Percentiles rank a stretch among this genome's conserved stretches.
Evolutionary conservation across 805 yeast genomes (phyloP).

Genomic region (Sungouiozyma intestinalis): DNA sequence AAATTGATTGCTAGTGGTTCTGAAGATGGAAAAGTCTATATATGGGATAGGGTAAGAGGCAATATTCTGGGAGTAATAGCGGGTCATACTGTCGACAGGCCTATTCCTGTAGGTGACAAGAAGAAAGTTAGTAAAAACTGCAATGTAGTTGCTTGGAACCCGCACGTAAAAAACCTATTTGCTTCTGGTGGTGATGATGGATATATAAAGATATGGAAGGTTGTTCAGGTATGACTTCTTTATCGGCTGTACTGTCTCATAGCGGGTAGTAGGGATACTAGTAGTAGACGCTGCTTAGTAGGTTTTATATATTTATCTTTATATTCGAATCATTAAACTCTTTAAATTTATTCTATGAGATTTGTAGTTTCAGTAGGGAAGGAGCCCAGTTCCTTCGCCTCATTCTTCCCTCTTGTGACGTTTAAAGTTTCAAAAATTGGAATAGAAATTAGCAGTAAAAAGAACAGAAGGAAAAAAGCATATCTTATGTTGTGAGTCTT

Average conservation of each 20-base stretch:
- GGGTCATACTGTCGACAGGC: slow-evolving; percentile 19
- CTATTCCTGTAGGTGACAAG: slow-evolving; percentile 6
- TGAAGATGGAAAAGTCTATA: slow-evolving; percentile 66
- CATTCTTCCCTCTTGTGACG: slow-evolving; percentile 50
- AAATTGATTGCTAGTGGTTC: slow-evolving; percentile 70
- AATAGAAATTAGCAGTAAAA: slow-evolving; percentile 42
- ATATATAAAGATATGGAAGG: slow-evolving; percentile 59
- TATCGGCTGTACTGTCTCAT: neutral
- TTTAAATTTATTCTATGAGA: neutral
- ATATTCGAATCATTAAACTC: neutral
- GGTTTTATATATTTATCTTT: neutral
- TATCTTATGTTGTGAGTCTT: slow-evolving; percentile 63
- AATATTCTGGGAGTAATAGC: slow-evolving; percentile 39
- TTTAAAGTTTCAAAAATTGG: slow-evolving; percentile 48
- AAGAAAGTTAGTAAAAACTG: slow-evolving; percentile 33
- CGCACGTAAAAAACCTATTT: slow-evolving; percentile 39
- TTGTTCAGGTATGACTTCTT: slow-evolving; percentile 16
- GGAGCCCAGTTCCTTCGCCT: slow-evolving; percentile 35
- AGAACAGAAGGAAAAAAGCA: slow-evolving; percentile 54
- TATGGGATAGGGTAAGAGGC: slow-evolving; percentile 71
- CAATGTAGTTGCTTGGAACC: slow-evolving; percentile 73
- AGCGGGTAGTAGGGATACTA: no score
- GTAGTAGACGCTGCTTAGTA: no score
- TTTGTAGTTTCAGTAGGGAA: slow-evolving; percentile 2
- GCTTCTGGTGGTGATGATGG: slow-evolving; percentile 84